A percentile compares a stretch with the other conserved stretches of the same genome.
phyloP scores from a whole-genome alignment of 2,329 filamentous ascomycete species.

The Venturia carpophila region DNA sequence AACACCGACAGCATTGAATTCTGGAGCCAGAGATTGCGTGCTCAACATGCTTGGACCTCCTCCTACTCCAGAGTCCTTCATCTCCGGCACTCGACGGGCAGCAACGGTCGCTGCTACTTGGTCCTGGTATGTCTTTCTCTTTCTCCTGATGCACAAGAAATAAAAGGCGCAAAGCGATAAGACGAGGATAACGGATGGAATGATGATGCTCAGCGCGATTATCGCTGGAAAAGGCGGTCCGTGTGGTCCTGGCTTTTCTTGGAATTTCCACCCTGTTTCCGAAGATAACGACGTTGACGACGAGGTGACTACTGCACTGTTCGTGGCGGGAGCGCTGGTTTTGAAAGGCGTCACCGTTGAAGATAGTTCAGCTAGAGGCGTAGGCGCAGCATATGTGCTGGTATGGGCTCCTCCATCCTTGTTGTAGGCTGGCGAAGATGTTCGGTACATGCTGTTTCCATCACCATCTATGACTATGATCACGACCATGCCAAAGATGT shows the following conservation, averaged over 20 bases:
- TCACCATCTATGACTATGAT: not conserved
- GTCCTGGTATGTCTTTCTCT: not conserved
- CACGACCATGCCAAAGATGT: not conserved
- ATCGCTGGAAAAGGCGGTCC: slow-evolving; percentile 1
- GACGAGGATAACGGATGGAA: slow-evolving; percentile 3
- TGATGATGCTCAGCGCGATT: slow-evolving; percentile 12
- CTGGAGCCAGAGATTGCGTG: not conserved
- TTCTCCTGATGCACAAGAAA: not conserved
- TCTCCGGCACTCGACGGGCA: not conserved
- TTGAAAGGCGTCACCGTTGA: not conserved
- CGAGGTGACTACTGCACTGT: not conserved
- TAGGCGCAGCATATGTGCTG: not conserved
- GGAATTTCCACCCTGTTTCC: not conserved
- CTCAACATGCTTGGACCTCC: not conserved
- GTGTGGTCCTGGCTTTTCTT: not conserved
- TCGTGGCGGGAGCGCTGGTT: not conserved
- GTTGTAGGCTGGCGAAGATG: not conserved
- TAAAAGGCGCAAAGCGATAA: not conserved
- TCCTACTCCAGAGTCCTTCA: slow-evolving; percentile 9
- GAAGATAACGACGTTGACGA: not conserved
- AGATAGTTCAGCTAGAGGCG: not conserved
- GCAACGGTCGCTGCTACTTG: not conserved
- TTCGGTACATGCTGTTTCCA: not conserved
- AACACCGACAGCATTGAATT: not conserved
- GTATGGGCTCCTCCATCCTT: not conserved